phyloP scores from a whole-genome alignment of 345 rosid species.

The Arabis hirsuta region DNA sequence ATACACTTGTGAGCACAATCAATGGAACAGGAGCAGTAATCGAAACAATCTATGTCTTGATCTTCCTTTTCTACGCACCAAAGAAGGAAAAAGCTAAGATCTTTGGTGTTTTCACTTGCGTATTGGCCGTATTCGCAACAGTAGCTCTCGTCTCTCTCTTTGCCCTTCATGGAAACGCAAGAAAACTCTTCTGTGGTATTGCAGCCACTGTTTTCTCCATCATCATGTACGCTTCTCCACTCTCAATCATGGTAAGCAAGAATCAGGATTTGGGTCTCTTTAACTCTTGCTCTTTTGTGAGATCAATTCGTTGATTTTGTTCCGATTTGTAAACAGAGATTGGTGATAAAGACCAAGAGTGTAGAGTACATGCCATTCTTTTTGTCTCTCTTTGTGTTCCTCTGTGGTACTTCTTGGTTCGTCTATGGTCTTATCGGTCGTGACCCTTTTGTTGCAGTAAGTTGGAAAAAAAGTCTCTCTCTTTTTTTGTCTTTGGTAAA shows the following conservation, averaged over 20 bases:
- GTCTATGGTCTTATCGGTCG: constrained; percentile 82
- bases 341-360: constrained; percentile 86
- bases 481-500: not conserved
- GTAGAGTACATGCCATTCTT: constrained; percentile 99
- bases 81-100: constrained; percentile 81
- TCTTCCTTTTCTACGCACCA: constrained; percentile 68
- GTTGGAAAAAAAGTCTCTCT: constrained; percentile 17
- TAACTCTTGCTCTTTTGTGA: not conserved
- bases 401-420: constrained; percentile 98
- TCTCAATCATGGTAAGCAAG: constrained; percentile 81
- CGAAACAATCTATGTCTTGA: constrained; percentile 66
- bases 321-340: constrained; percentile 51
- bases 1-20: constrained; percentile 74
- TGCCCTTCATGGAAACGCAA: constrained; percentile 64
- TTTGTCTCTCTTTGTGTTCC: constrained; percentile 84
- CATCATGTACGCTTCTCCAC: constrained; percentile 97
- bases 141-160: constrained; percentile 71
- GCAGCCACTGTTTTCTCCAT: constrained; percentile 88
- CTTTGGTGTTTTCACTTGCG: constrained; percentile 55
- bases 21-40: constrained; percentile 82
- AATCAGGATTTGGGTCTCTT: not conserved
- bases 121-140: constrained; percentile 58
- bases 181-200: constrained; percentile 84
- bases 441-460: constrained; percentile 86
- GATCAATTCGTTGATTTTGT: not conserved